Evolutionary conservation across 768 basidiomycete species (phyloP), one percentile per base, ranked within the genome.

Genomic region (Auriscalpium vulgare): DNA sequence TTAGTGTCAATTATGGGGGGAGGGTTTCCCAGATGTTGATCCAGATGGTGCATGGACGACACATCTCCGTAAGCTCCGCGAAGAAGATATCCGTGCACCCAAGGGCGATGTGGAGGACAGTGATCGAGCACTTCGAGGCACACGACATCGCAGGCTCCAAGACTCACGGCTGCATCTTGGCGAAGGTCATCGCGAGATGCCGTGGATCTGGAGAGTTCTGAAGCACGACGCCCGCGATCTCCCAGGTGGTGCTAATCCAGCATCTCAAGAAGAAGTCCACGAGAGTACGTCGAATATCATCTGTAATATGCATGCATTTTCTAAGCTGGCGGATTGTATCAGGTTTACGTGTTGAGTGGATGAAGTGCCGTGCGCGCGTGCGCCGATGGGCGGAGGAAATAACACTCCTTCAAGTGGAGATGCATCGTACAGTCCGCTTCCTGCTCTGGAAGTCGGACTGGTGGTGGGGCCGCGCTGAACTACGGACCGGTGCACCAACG

Each of bases 351-450:
- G 62, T 21, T 14, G 66, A 69, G 36, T 70, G 67, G 67, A 47
- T 51, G 1, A 70, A 69, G 55, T 55, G 61, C 1, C 58, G 50
- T 0, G 64, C 66, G 0, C 54, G 67, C 21, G 63, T 57, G 4
- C 47, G 58, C 14, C 59, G 68, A 1, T 67, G 65, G 66, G 34
- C 54, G 14, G 69, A 70, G 38, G 68, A 69, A 34, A 46, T 67
- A 11, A 35, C 50, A 3, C 51, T 67, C 0, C 37, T 67, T 5
- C 51, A 51, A 4, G 67, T 35, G 37, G 50, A 50, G 19, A 50
- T 50, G 50, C 50, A 5, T 6, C 35, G 50, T n/a, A 36, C 50
- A 14, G 29, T 50, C 14, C n/a, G n/a, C 8, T 50, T 50, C 50
- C 50, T 50, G 11, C 34, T 35, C 21, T 50, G 50, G 50, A 50